Percentiles rank a stretch among this genome's conserved stretches.
phyloP scores from a whole-genome alignment of 768 basidiomycete genomes.

The Leccinum truebloodii region DNA sequence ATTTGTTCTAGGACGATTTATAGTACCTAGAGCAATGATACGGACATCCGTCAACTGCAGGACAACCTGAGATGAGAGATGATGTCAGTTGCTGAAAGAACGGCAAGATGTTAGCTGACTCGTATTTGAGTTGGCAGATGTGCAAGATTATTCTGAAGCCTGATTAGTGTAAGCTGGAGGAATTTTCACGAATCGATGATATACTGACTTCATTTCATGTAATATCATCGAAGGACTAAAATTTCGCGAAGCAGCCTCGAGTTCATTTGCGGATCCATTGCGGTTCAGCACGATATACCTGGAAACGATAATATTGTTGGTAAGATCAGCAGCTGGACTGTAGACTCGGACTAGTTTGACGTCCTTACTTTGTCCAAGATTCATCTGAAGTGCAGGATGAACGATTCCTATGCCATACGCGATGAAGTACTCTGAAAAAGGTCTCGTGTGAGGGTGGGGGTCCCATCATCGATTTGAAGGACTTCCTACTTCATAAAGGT shows the following conservation, averaged over 20 bases:
- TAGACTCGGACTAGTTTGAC: not conserved
- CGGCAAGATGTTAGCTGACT: slow-evolving; percentile 41
- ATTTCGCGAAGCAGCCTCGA: slow-evolving; percentile 64
- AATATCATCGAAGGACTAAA: slow-evolving; percentile 71
- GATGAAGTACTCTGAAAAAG: slow-evolving; percentile 51
- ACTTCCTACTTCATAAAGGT: slow-evolving; percentile 61
- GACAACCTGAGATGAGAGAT: slow-evolving; percentile 49
- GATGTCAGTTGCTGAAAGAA: slow-evolving; percentile 10
- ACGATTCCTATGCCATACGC: slow-evolving; percentile 67
- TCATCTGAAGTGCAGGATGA: slow-evolving; percentile 78
- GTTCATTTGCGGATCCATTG: slow-evolving; percentile 72
- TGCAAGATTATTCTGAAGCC: slow-evolving; percentile 66
- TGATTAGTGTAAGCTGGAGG: slow-evolving; percentile 27
- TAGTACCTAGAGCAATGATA: slow-evolving; percentile 68
- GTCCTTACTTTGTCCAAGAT: slow-evolving; percentile 74
- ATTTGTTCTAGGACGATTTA: slow-evolving; percentile 55
- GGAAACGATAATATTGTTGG: not conserved
- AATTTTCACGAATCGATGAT: not conserved
- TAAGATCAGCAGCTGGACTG: not conserved
- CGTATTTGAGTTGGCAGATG: slow-evolving; percentile 67
- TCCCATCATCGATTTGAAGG: slow-evolving; percentile 4
- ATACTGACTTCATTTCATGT: slow-evolving; percentile 71
- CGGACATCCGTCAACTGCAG: slow-evolving; percentile 72
- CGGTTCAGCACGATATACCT: slow-evolving; percentile 78
- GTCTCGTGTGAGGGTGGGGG: slow-evolving; percentile 14